Percentiles rank a stretch among this genome's conserved stretches.
Conservation (phyloP, 2,329 filamentous ascomycete genomes). For the Fusarium veterinarium region DNA sequence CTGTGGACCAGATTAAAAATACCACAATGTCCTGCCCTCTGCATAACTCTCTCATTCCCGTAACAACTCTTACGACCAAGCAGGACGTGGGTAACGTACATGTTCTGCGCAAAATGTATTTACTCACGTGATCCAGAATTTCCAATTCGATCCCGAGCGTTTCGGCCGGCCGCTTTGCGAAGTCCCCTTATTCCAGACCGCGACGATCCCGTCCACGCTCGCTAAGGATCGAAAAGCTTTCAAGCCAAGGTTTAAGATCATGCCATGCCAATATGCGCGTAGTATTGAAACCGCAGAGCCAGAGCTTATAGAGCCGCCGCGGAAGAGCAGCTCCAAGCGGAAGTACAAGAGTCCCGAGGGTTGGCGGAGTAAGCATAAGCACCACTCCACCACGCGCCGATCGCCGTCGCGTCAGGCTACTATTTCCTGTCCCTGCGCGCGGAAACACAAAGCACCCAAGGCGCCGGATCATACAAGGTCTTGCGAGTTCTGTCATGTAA, state of each 20-base stretch:
- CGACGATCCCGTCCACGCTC: background rate
- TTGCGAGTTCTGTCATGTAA: background rate
- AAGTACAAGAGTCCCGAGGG: background rate
- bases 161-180: constrained; percentile 15
- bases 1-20: background rate
- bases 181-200: constrained; percentile 9
- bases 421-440: background rate
- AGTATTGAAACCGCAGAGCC: background rate
- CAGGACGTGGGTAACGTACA: constrained; percentile 1
- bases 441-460: background rate
- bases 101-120: background rate
- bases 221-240: background rate
- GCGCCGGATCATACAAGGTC: background rate
- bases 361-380: background rate
- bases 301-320: background rate
- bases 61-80: background rate
- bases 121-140: constrained; percentile 12
- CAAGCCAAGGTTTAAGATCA: background rate
- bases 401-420: background rate
- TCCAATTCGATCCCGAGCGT: background rate
- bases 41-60: background rate
- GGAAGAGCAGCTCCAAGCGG: background rate
- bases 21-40: background rate
- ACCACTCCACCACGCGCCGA: background rate
- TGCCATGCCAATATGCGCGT: background rate